Conservation (phyloP, 768 basidiomycete species). For the Macrolepiota fuliginosa region DNA sequence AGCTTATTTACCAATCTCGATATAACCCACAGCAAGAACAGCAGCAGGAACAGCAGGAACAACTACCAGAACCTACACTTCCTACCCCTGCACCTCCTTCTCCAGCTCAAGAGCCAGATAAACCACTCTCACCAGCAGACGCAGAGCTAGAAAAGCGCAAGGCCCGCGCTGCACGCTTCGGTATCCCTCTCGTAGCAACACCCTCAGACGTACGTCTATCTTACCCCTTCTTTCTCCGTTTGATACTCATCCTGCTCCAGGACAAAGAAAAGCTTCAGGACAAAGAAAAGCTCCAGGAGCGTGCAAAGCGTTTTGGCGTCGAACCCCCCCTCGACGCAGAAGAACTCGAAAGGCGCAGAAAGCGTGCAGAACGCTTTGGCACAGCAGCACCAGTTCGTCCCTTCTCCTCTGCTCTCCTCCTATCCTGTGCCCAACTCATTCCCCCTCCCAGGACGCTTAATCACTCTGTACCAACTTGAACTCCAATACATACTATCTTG, state of each 20-base stretch:
- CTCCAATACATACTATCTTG: conserved; percentile 4
- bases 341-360: conserved; percentile 55
- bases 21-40: conserved; percentile 20
- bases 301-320: conserved; percentile 20
- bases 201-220: conserved; percentile 13
- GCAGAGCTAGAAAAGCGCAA: conserved; percentile 55
- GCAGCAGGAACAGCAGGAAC: neutral
- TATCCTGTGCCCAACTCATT: neutral
- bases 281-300: conserved; percentile 26
- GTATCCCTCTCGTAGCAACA: conserved; percentile 51
- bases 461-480: neutral
- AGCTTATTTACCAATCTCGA: conserved; percentile 44
- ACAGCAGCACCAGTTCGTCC: conserved; percentile 19
- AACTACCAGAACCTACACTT: conserved; percentile 17
- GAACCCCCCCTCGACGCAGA: conserved; percentile 48
- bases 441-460: conserved; percentile 1
- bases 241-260: conserved; percentile 25
- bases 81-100: conserved; percentile 12
- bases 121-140: conserved; percentile 29
- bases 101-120: conserved; percentile 8
- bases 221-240: neutral
- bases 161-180: conserved; percentile 68
- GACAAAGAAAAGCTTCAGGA: conserved; percentile 42
- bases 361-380: conserved; percentile 67
- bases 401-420: neutral